These are phyloP conservation scores for Actinomucor elegans DNA, from an alignment of 371 early-diverging fungal genomes.

Conservation along the genomic window DNA sequence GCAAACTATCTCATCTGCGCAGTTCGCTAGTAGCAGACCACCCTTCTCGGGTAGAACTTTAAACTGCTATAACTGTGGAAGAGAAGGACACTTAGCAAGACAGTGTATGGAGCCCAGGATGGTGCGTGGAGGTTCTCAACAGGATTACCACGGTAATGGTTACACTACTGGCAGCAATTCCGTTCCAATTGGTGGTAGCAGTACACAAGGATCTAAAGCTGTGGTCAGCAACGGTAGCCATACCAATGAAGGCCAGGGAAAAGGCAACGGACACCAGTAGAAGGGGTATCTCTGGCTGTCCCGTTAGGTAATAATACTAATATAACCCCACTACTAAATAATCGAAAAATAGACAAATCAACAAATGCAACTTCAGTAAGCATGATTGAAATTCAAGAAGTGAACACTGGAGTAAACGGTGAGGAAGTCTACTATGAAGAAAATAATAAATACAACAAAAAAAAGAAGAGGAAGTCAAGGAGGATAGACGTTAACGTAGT, in stretches of 20 bases:
- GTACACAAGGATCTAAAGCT: neutral
- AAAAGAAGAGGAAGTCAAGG: neutral
- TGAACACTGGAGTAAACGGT: too few species aligned
- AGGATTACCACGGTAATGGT: neutral
- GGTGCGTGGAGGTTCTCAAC: too few species aligned
- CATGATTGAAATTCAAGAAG: neutral
- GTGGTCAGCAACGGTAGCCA: neutral
- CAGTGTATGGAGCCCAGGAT: too few species aligned
- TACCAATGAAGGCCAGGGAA: neutral
- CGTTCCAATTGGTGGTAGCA: neutral
- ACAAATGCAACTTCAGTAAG: neutral
- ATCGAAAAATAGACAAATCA: too few species aligned
- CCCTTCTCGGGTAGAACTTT: too few species aligned
- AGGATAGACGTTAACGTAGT: neutral
- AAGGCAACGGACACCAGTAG: conserved; percentile 6
- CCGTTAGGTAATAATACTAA: too few species aligned
- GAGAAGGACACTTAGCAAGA: neutral
- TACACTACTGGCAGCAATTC: too few species aligned
- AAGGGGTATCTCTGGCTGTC: neutral
- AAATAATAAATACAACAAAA: neutral
- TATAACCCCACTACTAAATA: too few species aligned
- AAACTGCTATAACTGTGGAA: neutral
- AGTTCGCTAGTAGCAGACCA: too few species aligned
- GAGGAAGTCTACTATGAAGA: too few species aligned
- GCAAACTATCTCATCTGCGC: too few species aligned